These are phyloP conservation scores for Allomyces macrogynus DNA, from an alignment of 192 early-diverging fungal species.

Conservation along the genomic window DNA sequence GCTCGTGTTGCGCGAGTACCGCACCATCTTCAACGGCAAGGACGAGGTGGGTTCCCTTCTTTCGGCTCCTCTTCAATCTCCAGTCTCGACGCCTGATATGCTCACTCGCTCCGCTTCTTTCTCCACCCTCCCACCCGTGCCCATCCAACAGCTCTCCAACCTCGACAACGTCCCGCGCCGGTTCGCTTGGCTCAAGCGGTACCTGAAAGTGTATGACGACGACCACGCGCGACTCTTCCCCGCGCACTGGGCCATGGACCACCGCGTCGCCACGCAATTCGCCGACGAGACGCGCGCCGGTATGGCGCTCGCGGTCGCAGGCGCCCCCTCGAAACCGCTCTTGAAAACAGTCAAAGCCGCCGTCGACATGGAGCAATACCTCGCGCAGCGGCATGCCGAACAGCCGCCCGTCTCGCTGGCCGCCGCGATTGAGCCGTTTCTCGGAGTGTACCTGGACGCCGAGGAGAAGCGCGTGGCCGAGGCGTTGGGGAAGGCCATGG, in stretches of 20 bases:
- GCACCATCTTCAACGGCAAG: slow-evolving; percentile 15
- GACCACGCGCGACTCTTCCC: slow-evolving; percentile 70
- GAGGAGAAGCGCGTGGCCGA: neutral
- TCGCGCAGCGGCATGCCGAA: neutral
- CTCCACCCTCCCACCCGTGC: slow-evolving; percentile 9
- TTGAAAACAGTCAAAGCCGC: neutral
- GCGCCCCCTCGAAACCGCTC: neutral
- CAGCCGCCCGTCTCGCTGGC: neutral
- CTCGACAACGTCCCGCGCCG: slow-evolving; percentile 66
- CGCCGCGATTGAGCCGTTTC: neutral
- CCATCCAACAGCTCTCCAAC: slow-evolving; percentile 50
- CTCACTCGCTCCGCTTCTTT: too few species aligned
- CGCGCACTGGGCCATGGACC: slow-evolving; percentile 48
- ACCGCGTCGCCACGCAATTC: slow-evolving; percentile 49
- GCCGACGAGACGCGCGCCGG: slow-evolving; percentile 51
- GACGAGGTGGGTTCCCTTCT: neutral
- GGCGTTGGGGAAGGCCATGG: neutral
- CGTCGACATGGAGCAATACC: neutral
- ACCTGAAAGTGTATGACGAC: slow-evolving; percentile 78
- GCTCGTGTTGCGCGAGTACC: slow-evolving; percentile 28
- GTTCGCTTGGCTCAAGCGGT: slow-evolving; percentile 80
- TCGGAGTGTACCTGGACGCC: neutral
- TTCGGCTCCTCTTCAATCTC: neutral
- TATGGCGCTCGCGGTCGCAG: neutral
- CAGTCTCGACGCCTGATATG: neutral